Evolutionary conservation across 176 grass and related monocot genomes (phyloP), one percentile per base, ranked within the genome.

Genomic region (Paspalum notatum): DNA sequence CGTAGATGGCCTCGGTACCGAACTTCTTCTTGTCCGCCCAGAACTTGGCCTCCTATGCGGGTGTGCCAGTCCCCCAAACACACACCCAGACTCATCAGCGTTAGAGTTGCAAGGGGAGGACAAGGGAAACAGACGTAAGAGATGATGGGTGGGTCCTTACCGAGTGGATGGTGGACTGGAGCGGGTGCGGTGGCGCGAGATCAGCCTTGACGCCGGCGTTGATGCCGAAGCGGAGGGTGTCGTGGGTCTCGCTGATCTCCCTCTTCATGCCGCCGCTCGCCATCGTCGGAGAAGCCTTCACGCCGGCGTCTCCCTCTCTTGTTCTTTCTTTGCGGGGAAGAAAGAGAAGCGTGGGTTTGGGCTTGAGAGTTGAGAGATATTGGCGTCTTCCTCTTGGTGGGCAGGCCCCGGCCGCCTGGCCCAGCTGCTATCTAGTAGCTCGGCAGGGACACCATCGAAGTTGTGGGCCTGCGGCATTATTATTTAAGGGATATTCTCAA

Each of bases 11-110:
- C 26, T 85, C 82, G 15, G 79, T 64, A 24, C 82, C 85, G 66
- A 82, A 71, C 78, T 61, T 84, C 78, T 80, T 93, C 82, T 93
- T 93, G 7, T 85, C 82, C 12, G 86, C 88, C 88, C 85, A 93
- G 52, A 88, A 79, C 85, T 74, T 88, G 72, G 38, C 9, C 80
- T 79, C 84, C 90, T 92, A 70, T 42, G 37, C 5, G 27, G 6
- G 68, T 38, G 9, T 27, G 14, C 69, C 44, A 8, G n/a, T n/a
- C 6, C 8, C 22, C 16, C 7, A 27, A 55, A 12, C 22, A 62
- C 13, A 12, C 5, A 5, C 0, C 22, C 24, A 12, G 45, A 50
- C 37, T 80, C 69, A 71, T 80, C 69, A 71, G 72, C 16, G 68
- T 71, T 79, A 85, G 77, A 68, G 72, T 89, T 70, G 72, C 47